Evolutionary conservation across 208 protist species (phyloP), one percentile per base, ranked within the genome.

Genomic region (Acanthamoeba sp.): DNA sequence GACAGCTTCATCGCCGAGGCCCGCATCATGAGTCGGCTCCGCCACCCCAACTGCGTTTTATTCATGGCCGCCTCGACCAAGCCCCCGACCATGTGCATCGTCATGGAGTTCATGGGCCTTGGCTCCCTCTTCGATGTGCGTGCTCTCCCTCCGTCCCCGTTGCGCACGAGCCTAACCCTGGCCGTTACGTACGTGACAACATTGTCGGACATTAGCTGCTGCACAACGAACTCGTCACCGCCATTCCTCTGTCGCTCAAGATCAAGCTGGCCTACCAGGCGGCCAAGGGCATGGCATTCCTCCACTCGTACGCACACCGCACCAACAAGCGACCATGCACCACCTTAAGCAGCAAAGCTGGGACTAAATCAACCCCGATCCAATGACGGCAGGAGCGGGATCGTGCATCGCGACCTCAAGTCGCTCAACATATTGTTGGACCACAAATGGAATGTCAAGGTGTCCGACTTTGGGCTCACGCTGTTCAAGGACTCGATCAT

Each of bases 71-170:
- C 78, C 38, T 48, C 2, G 2, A 87, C 42, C 42, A 87, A 76
- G 66, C 66, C 66, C 5, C 66, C 66, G 9, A 38, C 38, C 20
- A n/a, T 87, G 78, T 48, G 38, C 78, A 87, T 87, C 48, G 78
- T 87, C 14, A 87, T 87, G 78, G 78, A 87, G 78, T 87, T 40
- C 78, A 87, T 87, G 78, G 42, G 24, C 12, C 42, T 48, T 2
- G 78, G 78, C 32, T 57, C n/a, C 78, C 78, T 87, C 7, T 57
- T 87, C 48, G 78, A 87, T 38, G 45, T 50, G 12, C 45, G 45
- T 12, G 12, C 45, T 16, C 45, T 50, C 45, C 12, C 12, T 50
- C 45, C 45, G 4, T 50, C 45, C 45, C 9, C 45, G 45, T 12
- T 4, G 12, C 45, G 4, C 45, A 50, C 45, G 45, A 50, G n/a